Conservation (phyloP, 352 stramenopile genomes). For the Pythium oligandrum region DNA sequence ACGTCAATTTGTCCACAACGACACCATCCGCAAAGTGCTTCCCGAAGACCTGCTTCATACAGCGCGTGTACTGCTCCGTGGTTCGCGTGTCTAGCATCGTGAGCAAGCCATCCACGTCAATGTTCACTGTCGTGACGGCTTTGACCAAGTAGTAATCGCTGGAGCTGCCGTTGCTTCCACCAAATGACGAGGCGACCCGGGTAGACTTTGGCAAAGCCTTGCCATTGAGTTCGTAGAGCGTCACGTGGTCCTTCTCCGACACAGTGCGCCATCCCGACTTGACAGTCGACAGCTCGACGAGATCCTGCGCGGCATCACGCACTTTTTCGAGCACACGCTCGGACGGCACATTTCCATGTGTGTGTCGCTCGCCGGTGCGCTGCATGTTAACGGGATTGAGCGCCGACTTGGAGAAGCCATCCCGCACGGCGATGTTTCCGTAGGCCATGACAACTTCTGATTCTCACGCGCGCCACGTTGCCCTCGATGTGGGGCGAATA, state of each 20-base stretch:
- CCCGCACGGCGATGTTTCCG: background rate
- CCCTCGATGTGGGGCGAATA: no score
- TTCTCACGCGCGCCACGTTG: no score
- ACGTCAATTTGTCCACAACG: slow-evolving; percentile 60
- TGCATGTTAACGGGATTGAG: slow-evolving; percentile 18
- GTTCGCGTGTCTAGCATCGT: slow-evolving; percentile 38
- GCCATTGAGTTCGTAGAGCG: slow-evolving; percentile 60
- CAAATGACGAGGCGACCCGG: slow-evolving; percentile 11
- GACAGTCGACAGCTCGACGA: slow-evolving; percentile 41
- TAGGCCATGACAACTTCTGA: background rate
- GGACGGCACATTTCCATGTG: slow-evolving; percentile 39
- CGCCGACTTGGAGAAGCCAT: slow-evolving; percentile 16
- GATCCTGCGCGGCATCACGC: slow-evolving; percentile 49
- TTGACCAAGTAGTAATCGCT: slow-evolving; percentile 68
- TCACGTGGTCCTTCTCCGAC: slow-evolving; percentile 42
- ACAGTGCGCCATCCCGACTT: slow-evolving; percentile 44
- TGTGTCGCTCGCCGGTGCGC: background rate
- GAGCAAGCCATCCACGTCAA: slow-evolving; percentile 38
- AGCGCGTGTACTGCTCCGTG: slow-evolving; percentile 37
- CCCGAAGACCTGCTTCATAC: slow-evolving; percentile 58
- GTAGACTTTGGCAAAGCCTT: slow-evolving; percentile 30
- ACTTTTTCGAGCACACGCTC: slow-evolving; percentile 56
- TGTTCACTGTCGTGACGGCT: slow-evolving; percentile 49
- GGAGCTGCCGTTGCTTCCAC: slow-evolving; percentile 18
- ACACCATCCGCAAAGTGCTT: slow-evolving; percentile 47